Evolutionary conservation across 2,329 filamentous ascomycete species (phyloP).

Genomic region (Emydomyces testavorans): DNA sequence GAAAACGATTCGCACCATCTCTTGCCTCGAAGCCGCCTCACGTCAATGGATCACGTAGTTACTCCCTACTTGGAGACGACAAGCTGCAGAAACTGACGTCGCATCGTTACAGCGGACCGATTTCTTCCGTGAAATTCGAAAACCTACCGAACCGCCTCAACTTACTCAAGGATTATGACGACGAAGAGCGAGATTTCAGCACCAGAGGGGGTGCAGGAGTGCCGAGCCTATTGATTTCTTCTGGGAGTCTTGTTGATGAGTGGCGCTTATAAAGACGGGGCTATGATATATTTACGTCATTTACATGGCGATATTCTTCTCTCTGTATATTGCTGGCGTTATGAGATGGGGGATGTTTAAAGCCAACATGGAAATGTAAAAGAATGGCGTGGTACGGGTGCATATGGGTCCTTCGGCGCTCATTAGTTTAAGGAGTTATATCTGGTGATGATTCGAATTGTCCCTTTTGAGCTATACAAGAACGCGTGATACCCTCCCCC

Average conservation of each 20-base stretch:
- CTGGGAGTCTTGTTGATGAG: conserved; percentile 27
- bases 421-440: neutral
- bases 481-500: conserved; percentile 2
- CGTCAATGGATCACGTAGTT: neutral
- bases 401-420: neutral
- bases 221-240: conserved; percentile 28
- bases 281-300: too few relatives aligned
- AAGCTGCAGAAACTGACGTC: neutral
- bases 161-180: neutral
- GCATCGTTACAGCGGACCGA: conserved; percentile 19
- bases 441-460: neutral
- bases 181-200: conserved; percentile 6
- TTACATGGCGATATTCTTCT: too few relatives aligned
- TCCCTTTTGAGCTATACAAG: neutral
- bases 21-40: neutral
- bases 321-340: neutral
- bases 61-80: neutral
- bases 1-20: conserved; percentile 17
- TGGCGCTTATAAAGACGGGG: conserved; percentile 21
- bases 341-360: neutral
- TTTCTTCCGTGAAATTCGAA: conserved; percentile 29
- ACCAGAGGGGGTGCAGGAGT: conserved; percentile 19
- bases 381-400: neutral
- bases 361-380: neutral
- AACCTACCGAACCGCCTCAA: conserved; percentile 10